Evolutionary conservation across 495 filamentous ascomycete genomes (phyloP).

Genomic region (Lasiosphaeria hispida): DNA sequence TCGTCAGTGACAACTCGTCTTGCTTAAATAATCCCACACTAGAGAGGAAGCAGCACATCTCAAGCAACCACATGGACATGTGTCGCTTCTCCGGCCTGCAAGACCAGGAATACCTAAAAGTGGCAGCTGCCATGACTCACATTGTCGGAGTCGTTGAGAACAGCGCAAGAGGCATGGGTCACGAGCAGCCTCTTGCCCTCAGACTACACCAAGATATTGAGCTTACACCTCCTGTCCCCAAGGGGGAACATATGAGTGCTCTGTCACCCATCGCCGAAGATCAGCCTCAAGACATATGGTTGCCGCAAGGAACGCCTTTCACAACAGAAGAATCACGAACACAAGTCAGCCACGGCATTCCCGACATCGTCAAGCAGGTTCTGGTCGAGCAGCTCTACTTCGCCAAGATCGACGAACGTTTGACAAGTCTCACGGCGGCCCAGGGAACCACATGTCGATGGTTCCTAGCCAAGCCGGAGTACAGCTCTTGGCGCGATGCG

Average conservation of each 20-base stretch:
- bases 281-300: no score
- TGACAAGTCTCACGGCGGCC: conserved; percentile 24
- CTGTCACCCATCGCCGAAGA: no score
- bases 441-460: conserved; percentile 42
- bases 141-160: not conserved
- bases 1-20: conserved; percentile 17
- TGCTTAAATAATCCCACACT: conserved; percentile 13
- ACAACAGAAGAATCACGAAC: not conserved
- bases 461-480: conserved; percentile 40
- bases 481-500: conserved; percentile 38
- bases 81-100: conserved; percentile 14
- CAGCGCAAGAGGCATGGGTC: not conserved
- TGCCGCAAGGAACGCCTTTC: no score
- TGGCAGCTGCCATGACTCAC: conserved; percentile 11
- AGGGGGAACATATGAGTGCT: no score
- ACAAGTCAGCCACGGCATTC: not conserved
- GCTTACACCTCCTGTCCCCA: no score
- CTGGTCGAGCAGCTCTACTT: conserved; percentile 22
- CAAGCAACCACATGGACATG: conserved; percentile 23
- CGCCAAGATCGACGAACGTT: conserved; percentile 31
- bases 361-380: not conserved
- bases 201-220: not conserved
- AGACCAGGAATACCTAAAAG: conserved; percentile 17
- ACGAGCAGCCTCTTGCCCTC: not conserved
- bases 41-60: conserved; percentile 16